Base-by-base conservation (phyloP, 2,329 filamentous ascomycete genomes). In the Venturia oleaginea region DNA sequence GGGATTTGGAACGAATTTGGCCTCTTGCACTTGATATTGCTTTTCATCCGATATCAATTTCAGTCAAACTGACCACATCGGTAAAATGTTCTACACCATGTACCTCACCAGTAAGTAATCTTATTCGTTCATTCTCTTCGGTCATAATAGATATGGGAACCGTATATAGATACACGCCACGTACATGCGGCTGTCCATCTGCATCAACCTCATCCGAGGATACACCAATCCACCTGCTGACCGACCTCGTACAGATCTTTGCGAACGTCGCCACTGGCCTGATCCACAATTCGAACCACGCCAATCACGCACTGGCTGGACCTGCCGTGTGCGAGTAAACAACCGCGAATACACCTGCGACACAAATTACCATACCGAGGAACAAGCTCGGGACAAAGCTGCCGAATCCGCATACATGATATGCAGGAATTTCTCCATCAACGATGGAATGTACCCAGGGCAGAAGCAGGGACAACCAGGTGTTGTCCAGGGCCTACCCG, bases 391-490 rank as follows among this genome's bases (percentile, higher is more conserved):
- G 73, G 92, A 97, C 76, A 94, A 93, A 71, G 93, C 93, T 32
- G 93, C 93, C 66, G 95, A 95, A 85, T 89, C 92, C 67, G 93
- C 93, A 65, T 97, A 96, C 78, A 93, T 96, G 86, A 94, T 97
- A 69, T 97, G 93, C 81, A 89, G 92, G 68, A 96, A 96, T 82
- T 97, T 97, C 79, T 96, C 91, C 64, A 90, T 95, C 76, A 97
- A 96, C 74, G 92, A 95, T 71, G 93, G 93, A 74, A 96, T 96
- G 91, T 85, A 84, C 68, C 85, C 79, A 72, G 72, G 82, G 69
- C 71, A 85, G 76, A 68, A 83, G 74, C 78, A 82, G 72, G 75
- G 83, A 75, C 73, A 83, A 75, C 69, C 80, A 75, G 75, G 76
- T 24, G 77, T 83, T 27, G 78, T 85, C 54, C 85, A 88, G 74